A percentile compares a stretch with the other conserved stretches of the same genome.
Evolutionary conservation across 352 stramenopile genomes (phyloP).

Genomic region (Globisporangium emineosum): DNA sequence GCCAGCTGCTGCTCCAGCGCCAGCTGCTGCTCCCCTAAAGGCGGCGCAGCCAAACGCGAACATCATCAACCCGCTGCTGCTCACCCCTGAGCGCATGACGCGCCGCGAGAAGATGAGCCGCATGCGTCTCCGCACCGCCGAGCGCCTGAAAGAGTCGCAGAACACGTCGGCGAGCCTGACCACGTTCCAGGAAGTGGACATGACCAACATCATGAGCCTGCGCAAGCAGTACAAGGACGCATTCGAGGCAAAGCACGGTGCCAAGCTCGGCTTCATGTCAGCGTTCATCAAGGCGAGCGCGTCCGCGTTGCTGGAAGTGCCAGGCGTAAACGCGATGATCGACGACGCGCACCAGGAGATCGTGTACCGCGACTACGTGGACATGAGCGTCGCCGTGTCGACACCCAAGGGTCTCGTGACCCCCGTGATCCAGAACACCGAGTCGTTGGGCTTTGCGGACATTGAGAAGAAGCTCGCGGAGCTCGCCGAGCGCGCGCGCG

Average conservation of each 20-base stretch:
- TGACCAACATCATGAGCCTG: conserved; percentile 95
- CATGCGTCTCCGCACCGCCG: conserved; percentile 96
- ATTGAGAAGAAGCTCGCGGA: conserved; percentile 96
- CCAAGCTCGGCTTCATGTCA: conserved; percentile 99
- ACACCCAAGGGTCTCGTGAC: conserved; percentile 97
- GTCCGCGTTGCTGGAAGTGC: conserved; percentile 90
- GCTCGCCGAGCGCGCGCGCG: conserved; percentile 82
- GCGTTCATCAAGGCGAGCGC: conserved; percentile 97
- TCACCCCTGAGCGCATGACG: conserved; percentile 43
- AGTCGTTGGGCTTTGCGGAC: conserved; percentile 97
- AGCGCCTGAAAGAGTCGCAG: conserved; percentile 97
- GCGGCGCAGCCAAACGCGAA: conserved; percentile 20
- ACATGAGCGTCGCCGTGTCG: conserved; percentile 98
- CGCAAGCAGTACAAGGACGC: conserved; percentile 94
- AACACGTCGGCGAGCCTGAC: conserved; percentile 98
- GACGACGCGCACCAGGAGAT: conserved; percentile 98
- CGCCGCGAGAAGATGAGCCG: conserved; percentile 98
- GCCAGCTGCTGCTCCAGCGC: conserved; percentile 20
- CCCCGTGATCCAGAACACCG: conserved; percentile 96
- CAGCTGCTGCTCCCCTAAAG: conserved; percentile 21
- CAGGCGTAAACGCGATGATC: conserved; percentile 98
- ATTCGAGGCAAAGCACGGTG: conserved; percentile 97
- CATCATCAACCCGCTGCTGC: conserved; percentile 35
- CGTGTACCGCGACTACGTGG: conserved; percentile 98
- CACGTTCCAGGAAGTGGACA: conserved; percentile 99